A percentile compares a stretch with the other conserved stretches of the same genome.
Evolutionary conservation across 1,284 basidiomycete genomes (phyloP).

Genomic region (Gomphus bonarii): DNA sequence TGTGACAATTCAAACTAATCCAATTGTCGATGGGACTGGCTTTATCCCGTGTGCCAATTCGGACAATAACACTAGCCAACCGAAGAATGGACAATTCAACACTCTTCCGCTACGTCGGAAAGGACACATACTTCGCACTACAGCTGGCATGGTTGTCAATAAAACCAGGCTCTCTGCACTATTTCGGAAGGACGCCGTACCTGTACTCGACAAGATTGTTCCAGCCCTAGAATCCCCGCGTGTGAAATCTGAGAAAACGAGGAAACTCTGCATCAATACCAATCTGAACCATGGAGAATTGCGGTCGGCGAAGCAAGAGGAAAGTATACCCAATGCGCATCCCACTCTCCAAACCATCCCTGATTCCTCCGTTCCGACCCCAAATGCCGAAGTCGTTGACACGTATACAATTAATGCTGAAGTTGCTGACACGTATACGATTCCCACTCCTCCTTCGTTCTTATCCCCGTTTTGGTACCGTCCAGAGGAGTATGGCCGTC

Average conservation of each 20-base stretch:
- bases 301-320: not conserved
- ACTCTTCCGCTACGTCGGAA: conserved; percentile 5
- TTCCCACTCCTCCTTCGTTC: conserved; percentile 7
- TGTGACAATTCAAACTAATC: not conserved
- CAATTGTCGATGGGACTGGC: not conserved
- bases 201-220: not conserved
- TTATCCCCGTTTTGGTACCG: conserved; percentile 10
- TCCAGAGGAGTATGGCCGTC: conserved; percentile 3
- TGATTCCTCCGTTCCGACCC: not conserved
- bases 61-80: not conserved
- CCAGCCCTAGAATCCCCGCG: not conserved
- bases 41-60: not conserved
- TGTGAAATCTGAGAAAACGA: not conserved
- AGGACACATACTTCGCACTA: conserved; percentile 7
- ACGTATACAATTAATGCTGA: not conserved
- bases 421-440: not conserved
- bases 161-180: conserved; percentile 7
- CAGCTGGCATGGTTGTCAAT: conserved; percentile 9
- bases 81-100: not conserved
- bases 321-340: not conserved
- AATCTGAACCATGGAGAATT: not conserved
- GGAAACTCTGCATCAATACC: not conserved
- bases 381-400: not conserved
- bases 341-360: conserved; percentile 3
- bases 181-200: conserved; percentile 10